Percentiles rank a stretch among this genome's conserved stretches.
Conservation (phyloP, 2,329 filamentous ascomycete species). For the Diaporthe sp. region DNA sequence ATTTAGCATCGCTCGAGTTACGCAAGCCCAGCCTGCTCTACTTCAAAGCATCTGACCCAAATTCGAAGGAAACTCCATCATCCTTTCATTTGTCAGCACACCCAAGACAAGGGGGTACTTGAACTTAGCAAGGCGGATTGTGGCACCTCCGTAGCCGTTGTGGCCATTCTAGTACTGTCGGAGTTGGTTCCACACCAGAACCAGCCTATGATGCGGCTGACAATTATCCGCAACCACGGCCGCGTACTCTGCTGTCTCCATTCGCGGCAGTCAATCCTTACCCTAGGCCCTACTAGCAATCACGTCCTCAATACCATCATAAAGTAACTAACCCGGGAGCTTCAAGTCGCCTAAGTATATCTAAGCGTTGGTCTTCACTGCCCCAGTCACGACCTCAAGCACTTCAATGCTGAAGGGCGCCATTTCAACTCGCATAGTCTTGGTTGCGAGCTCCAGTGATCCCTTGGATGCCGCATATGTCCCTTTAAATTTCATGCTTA, state of each 20-base stretch:
- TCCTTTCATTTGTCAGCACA: conserved; percentile 8
- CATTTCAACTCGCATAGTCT: conserved; percentile 48
- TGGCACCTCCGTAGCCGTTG: conserved; percentile 43
- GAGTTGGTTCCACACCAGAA: conserved; percentile 45
- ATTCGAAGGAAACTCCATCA: conserved; percentile 42
- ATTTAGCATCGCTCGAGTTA: too few relatives aligned
- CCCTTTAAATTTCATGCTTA: conserved; percentile 35
- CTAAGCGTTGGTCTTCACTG: conserved; percentile 43
- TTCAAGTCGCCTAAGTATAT: conserved; percentile 47
- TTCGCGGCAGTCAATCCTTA: conserved; percentile 42
- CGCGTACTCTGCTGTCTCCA: conserved; percentile 45
- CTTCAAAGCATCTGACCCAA: conserved; percentile 44
- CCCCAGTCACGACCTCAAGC: conserved; percentile 46
- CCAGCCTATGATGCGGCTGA: conserved; percentile 41
- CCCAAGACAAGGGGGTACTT: background rate
- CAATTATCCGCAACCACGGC: conserved; percentile 43
- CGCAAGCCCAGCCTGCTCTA: background rate
- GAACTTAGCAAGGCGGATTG: conserved; percentile 36
- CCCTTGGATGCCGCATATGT: conserved; percentile 48
- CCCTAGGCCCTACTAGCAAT: conserved; percentile 45
- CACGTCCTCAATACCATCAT: conserved; percentile 44
- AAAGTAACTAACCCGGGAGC: conserved; percentile 43
- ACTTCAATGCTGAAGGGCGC: conserved; percentile 47
- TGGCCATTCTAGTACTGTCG: conserved; percentile 43
- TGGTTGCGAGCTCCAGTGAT: conserved; percentile 45